A percentile compares a stretch with the other conserved stretches of the same genome.
Conservation (phyloP, 2,329 filamentous ascomycete species). For the Phyllosticta citrichinensis region DNA sequence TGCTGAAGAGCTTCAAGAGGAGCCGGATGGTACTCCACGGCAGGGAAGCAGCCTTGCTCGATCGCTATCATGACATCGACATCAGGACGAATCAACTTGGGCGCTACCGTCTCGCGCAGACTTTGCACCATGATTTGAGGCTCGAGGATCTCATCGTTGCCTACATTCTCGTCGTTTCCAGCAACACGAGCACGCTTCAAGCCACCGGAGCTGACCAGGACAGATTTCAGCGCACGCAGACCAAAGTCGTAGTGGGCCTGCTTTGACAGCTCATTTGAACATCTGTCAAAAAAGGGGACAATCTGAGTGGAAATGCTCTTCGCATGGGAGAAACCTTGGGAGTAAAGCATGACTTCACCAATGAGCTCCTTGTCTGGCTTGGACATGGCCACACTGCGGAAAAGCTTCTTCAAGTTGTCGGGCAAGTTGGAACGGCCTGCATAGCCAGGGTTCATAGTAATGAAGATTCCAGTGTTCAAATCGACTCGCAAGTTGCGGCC, state of each 20-base stretch:
- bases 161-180: slow-evolving; percentile 32
- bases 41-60: slow-evolving; percentile 79
- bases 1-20: slow-evolving; percentile 69
- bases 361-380: slow-evolving; percentile 99
- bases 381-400: slow-evolving; percentile 98
- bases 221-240: slow-evolving; percentile 93
- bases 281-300: slow-evolving; percentile 96
- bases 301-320: slow-evolving; percentile 90
- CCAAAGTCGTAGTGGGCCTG: slow-evolving; percentile 99
- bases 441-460: slow-evolving; percentile 99
- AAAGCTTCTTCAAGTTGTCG: slow-evolving; percentile 98
- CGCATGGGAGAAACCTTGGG: slow-evolving; percentile 94
- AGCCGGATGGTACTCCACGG: slow-evolving; percentile 84
- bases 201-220: slow-evolving; percentile 92
- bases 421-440: slow-evolving; percentile 95
- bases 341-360: slow-evolving; percentile 99
- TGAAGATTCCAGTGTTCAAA: slow-evolving; percentile 93
- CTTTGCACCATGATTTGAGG: slow-evolving; percentile 98
- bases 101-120: slow-evolving; percentile 94
- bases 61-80: slow-evolving; percentile 80
- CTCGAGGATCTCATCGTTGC: slow-evolving; percentile 65
- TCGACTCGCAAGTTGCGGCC: slow-evolving; percentile 86
- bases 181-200: slow-evolving; percentile 68
- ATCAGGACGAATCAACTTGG: slow-evolving; percentile 89
- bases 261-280: slow-evolving; percentile 70